Evolutionary conservation across 2,329 filamentous ascomycete genomes (phyloP).

Genomic region (Intubia oerlemansii): DNA sequence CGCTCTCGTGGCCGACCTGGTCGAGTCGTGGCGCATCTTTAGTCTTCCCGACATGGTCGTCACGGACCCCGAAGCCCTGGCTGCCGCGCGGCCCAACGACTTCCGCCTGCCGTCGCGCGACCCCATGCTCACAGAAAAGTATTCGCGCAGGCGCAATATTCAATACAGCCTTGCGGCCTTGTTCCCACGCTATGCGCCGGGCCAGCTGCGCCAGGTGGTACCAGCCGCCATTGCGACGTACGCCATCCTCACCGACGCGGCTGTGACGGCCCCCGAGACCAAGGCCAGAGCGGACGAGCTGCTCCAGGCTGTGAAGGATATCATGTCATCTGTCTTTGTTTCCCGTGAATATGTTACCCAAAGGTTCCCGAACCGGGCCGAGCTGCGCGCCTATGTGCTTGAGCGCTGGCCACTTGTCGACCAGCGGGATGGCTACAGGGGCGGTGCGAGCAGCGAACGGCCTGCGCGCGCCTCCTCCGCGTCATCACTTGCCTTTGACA

Average conservation of each 20-base stretch:
- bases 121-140: constrained; percentile 3
- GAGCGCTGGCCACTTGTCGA: constrained; percentile 4
- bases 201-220: constrained; percentile 10
- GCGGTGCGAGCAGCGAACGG: background rate
- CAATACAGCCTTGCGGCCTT: constrained; percentile 14
- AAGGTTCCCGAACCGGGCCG: constrained; percentile 7
- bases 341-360: no score
- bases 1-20: constrained; percentile 17
- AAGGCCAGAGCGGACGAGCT: constrained; percentile 10
- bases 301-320: constrained; percentile 6
- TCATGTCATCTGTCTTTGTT: no score
- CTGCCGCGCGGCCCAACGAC: background rate
- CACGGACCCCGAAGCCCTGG: constrained; percentile 3
- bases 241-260: constrained; percentile 15
- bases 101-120: constrained; percentile 7
- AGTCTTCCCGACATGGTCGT: constrained; percentile 11
- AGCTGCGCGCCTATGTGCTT: constrained; percentile 9
- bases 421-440: background rate
- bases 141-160: background rate
- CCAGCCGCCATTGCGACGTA: constrained; percentile 18
- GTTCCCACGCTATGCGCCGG: constrained; percentile 14
- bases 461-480: background rate
- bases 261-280: constrained; percentile 6
- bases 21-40: constrained; percentile 20
- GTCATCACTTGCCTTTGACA: background rate